A percentile compares a stretch with the other conserved stretches of the same genome.
phyloP scores from a whole-genome alignment of 805 yeast species.

The Kurtzmaniella fragi region DNA sequence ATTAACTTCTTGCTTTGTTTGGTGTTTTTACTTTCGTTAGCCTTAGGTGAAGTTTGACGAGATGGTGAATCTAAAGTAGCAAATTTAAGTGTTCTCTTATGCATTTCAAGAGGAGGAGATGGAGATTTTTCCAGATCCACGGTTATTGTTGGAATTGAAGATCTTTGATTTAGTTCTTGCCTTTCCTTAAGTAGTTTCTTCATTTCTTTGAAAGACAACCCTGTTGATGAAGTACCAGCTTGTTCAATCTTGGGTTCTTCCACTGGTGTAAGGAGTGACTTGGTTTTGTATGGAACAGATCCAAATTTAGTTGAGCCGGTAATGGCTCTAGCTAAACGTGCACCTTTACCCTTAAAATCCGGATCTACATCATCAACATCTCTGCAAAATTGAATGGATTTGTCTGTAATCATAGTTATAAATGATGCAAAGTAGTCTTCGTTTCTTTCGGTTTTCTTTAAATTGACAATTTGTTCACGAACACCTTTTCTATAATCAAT shows the following conservation, averaged over 20 bases:
- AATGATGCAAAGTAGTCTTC: constrained; percentile 25
- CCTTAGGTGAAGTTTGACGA: background rate
- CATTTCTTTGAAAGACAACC: constrained; percentile 29
- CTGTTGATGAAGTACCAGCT: constrained; percentile 9
- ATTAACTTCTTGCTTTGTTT: constrained; percentile 14
- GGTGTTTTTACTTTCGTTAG: background rate
- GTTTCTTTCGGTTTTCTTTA: constrained; percentile 12
- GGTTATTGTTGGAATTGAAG: background rate
- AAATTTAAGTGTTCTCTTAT: constrained; percentile 26
- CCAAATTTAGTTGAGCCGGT: constrained; percentile 41
- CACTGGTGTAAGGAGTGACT: constrained; percentile 32
- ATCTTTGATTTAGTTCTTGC: constrained; percentile 3
- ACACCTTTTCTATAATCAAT: constrained; percentile 21
- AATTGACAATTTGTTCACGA: constrained; percentile 9
- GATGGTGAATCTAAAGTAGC: constrained; percentile 17
- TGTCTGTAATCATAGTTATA: constrained; percentile 27
- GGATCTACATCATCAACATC: constrained; percentile 34
- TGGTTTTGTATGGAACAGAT: constrained; percentile 35
- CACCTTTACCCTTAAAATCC: constrained; percentile 35
- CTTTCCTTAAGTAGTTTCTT: constrained; percentile 15
- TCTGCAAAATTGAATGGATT: constrained; percentile 28
- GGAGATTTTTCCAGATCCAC: constrained; percentile 5
- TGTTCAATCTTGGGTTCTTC: constrained; percentile 10
- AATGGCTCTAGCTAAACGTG: constrained; percentile 35
- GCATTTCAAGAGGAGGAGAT: constrained; percentile 11